A percentile compares a stretch with the other conserved stretches of the same genome.
These are phyloP conservation scores for Chlorella sp. DNA, from an alignment of 139 green algal species.

Conservation along the genomic window DNA sequence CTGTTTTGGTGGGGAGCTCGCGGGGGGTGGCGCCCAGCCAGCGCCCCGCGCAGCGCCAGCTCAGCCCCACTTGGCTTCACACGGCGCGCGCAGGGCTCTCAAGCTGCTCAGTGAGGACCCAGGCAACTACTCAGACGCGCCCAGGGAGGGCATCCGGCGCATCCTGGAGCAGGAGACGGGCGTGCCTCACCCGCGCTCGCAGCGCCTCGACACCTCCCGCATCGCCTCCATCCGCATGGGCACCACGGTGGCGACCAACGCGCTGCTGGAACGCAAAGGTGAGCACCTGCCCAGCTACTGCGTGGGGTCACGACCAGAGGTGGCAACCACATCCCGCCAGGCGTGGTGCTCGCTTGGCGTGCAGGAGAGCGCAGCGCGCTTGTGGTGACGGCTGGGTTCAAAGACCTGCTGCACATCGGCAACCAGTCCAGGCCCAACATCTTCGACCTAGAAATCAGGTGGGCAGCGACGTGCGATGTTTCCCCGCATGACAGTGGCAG, in stretches of 20 bases:
- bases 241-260: slow-evolving; percentile 92
- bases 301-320: too few species aligned
- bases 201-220: slow-evolving; percentile 71
- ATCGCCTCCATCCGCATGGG: slow-evolving; percentile 88
- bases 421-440: slow-evolving; percentile 89
- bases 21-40: too few species aligned
- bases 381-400: slow-evolving; percentile 80
- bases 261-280: slow-evolving; percentile 85
- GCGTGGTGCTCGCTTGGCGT: neutral
- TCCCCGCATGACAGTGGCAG: too few species aligned
- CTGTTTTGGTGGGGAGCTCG: too few species aligned
- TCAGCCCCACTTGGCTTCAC: neutral
- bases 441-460: slow-evolving; percentile 80
- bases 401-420: slow-evolving; percentile 91
- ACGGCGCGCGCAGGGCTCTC: slow-evolving; percentile 41
- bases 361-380: slow-evolving; percentile 65
- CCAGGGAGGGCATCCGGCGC: slow-evolving; percentile 88
- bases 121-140: slow-evolving; percentile 89
- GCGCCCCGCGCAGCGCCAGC: neutral
- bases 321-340: too few species aligned
- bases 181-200: slow-evolving; percentile 27
- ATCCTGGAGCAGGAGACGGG: slow-evolving; percentile 77
- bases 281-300: neutral
- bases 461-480: too few species aligned
- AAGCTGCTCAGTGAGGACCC: slow-evolving; percentile 97